phyloP scores from a whole-genome alignment of 345 rosid species.

The Heritiera fomes region DNA sequence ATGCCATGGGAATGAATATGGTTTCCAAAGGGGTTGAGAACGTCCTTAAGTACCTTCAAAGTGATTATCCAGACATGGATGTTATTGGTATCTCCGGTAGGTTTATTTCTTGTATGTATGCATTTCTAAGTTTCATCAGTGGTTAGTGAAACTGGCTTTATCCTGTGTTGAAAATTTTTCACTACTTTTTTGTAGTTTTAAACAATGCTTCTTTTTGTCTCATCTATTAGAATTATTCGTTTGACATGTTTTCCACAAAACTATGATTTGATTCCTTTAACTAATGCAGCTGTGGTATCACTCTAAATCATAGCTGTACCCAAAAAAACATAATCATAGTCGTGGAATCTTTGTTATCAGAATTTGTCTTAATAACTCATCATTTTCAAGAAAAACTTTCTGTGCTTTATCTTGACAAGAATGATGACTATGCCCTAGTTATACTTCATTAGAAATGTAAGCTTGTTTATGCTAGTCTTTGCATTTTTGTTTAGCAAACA shows the following conservation, averaged over 20 bases:
- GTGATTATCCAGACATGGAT: constrained; percentile 23
- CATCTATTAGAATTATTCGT: not conserved
- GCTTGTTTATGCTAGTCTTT: not conserved
- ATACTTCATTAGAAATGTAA: not conserved
- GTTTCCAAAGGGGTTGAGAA: constrained; percentile 29
- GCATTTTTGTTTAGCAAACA: not conserved
- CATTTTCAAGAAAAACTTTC: not conserved
- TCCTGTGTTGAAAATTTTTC: not conserved
- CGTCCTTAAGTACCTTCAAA: constrained; percentile 18
- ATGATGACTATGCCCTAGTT: not conserved
- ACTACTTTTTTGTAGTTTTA: not conserved
- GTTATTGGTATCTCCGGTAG: constrained; percentile 25
- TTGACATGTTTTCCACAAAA: not conserved
- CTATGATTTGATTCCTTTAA: not conserved
- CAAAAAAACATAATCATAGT: not conserved
- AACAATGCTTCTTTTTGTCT: not conserved
- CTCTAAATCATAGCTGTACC: not conserved
- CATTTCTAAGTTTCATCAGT: not conserved
- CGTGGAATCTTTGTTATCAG: not conserved
- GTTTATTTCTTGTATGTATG: not conserved
- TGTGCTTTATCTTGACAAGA: not conserved
- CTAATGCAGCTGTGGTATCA: not conserved
- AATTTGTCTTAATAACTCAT: not conserved
- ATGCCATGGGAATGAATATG: constrained; percentile 46
- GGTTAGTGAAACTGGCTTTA: not conserved